Percentiles rank a stretch among this genome's conserved stretches.
These are phyloP conservation scores for Fusarium secorum DNA, from an alignment of 2,329 filamentous ascomycete species.

Conservation along the genomic window DNA sequence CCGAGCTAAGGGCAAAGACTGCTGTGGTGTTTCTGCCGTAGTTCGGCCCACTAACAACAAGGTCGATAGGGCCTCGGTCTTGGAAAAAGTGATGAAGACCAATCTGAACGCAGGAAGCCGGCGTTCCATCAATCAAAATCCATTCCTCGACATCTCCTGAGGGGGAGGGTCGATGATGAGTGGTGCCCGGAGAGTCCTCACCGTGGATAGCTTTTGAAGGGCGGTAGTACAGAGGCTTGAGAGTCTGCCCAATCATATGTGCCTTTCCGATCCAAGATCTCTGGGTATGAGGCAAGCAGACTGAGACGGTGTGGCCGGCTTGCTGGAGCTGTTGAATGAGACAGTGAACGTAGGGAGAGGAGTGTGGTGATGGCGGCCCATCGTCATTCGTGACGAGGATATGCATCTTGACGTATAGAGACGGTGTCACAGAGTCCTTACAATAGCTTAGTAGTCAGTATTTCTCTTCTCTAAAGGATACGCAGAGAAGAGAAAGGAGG, in stretches of 20 bases:
- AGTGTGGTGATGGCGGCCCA: slow-evolving; percentile 78
- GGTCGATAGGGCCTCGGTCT: slow-evolving; percentile 74
- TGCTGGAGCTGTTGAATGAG: slow-evolving; percentile 74
- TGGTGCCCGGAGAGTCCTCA: slow-evolving; percentile 66
- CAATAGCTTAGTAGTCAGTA: background rate
- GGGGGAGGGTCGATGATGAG: slow-evolving; percentile 65
- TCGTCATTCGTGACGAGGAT: slow-evolving; percentile 80
- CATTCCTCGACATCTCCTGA: slow-evolving; percentile 73
- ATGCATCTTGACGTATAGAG: slow-evolving; percentile 56
- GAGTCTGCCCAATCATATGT: slow-evolving; percentile 89
- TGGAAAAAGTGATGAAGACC: slow-evolving; percentile 82
- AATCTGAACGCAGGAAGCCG: slow-evolving; percentile 83
- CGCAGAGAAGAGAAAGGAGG: background rate
- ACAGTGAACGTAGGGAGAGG: slow-evolving; percentile 81
- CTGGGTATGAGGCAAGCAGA: slow-evolving; percentile 89
- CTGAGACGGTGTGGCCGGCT: slow-evolving; percentile 86
- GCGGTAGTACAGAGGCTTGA: slow-evolving; percentile 86
- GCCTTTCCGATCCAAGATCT: slow-evolving; percentile 99
- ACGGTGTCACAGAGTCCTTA: background rate
- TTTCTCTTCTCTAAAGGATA: background rate
- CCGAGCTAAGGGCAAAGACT: slow-evolving; percentile 78
- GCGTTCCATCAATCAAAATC: slow-evolving; percentile 82
- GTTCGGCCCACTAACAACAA: slow-evolving; percentile 83
- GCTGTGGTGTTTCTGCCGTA: slow-evolving; percentile 85
- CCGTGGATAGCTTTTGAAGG: slow-evolving; percentile 55